Evolutionary conservation across 2,329 filamentous ascomycete genomes (phyloP), one percentile per base, ranked within the genome.

Genomic region (Ilyonectria robusta): DNA sequence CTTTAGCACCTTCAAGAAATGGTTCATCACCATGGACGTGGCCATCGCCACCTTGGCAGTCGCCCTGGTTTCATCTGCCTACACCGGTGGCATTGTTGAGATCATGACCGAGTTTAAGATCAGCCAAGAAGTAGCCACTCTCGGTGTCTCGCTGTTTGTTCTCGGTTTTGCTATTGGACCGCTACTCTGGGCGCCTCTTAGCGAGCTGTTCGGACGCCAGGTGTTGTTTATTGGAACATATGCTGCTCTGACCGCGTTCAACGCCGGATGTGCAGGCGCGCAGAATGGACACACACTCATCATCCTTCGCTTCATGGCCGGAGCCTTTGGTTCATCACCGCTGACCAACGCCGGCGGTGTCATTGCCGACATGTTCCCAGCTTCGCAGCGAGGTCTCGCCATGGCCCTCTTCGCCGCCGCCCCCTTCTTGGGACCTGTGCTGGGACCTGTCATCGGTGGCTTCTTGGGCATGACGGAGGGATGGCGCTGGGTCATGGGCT

Each of bases 41-140:
- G 89, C 90, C 10, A 71, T 91, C 26, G 87, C 90, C 23, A 91
- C 90, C 1, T 82, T 93, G 51, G 89, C 84, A 21, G 89, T 93
- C 23, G 84, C 91, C 8, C 89, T 93, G 71, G 87, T 87, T 44
- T 91, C 89, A 9, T 89, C 87, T 2, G 89, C 89, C 11, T 91
- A 87, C 76, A 85, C 85, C 4, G 87, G 87, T 13, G 87, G 87
- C 46, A 76, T 88, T 13, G 61, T 6, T 13, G 46, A 95, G 79
- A 87, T 96, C 78, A 88, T 89, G 62, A 81, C 83, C 15, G 91
- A 95, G 67, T 95, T 97, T 72, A 80, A 87, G 67, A 86, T 86
- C 69, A 91, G 91, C 0, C 85, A 87, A 57, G 82, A 92, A 44
- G 86, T 95, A 15, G 92, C 91, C 21, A 95, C 93, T 4, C 78